Conservation (phyloP, 495 filamentous ascomycete genomes). For the Xylona heveae region DNA sequence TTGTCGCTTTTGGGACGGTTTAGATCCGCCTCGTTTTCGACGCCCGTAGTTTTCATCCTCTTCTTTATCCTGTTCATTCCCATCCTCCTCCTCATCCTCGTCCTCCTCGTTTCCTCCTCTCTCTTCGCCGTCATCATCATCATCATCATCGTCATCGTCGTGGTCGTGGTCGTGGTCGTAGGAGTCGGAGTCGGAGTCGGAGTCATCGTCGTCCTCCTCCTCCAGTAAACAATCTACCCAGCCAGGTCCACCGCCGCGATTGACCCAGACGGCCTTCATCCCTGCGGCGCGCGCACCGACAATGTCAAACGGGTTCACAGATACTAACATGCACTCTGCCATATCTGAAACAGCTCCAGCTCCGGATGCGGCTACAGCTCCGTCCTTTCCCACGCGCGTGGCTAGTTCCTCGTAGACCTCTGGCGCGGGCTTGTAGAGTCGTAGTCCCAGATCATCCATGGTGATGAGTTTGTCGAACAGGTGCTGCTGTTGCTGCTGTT, state of each 20-base stretch:
- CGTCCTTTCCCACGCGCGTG: conserved; percentile 24
- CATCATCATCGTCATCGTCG: conserved; percentile 31
- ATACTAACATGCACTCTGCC: conserved; percentile 48
- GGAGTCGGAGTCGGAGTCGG: no score
- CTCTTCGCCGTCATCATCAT: conserved; percentile 44
- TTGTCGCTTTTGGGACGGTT: no score
- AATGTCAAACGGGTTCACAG: conserved; percentile 67
- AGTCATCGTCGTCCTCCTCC: no score
- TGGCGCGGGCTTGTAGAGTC: conserved; percentile 48
- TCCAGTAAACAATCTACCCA: no score
- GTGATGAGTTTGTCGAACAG: conserved; percentile 36
- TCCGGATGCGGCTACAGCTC: conserved; percentile 10
- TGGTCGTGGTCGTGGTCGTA: conserved; percentile 57
- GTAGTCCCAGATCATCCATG: conserved; percentile 35
- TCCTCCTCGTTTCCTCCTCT: conserved; percentile 36
- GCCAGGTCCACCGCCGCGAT: no score
- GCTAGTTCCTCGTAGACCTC: conserved; percentile 39
- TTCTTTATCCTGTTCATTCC: conserved; percentile 52
- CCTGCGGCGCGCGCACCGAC: no score
- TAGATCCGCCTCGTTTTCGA: no score
- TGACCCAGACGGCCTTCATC: no score
- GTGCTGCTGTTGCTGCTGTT: no score
- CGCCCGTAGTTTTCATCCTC: no score
- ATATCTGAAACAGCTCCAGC: no score
- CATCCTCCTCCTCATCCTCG: conserved; percentile 40